Percentiles rank a stretch among this genome's conserved stretches.
These are phyloP conservation scores for Blastocystis sp. DNA, from an alignment of 352 stramenopile genomes.

Conservation along the genomic window DNA sequence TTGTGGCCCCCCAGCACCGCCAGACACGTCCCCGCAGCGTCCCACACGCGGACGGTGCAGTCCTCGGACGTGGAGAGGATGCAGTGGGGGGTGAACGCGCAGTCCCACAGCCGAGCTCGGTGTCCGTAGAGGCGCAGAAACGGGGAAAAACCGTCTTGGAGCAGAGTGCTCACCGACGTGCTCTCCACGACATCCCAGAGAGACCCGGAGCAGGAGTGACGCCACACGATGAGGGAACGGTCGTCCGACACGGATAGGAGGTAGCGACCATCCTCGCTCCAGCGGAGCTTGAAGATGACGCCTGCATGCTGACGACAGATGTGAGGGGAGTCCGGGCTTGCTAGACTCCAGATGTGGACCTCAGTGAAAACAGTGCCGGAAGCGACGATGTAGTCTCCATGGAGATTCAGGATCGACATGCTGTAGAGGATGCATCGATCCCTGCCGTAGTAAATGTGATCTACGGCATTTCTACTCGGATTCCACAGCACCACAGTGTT, in stretches of 20 bases:
- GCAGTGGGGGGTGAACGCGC: neutral
- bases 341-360: conserved; percentile 51
- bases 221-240: conserved; percentile 8
- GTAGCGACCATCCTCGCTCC: conserved; percentile 42
- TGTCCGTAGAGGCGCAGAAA: conserved; percentile 22
- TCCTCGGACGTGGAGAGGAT: conserved; percentile 42
- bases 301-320: conserved; percentile 16
- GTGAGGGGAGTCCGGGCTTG: neutral
- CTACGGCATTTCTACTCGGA: neutral
- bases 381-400: conserved; percentile 35
- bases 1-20: neutral
- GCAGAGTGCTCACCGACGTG: neutral
- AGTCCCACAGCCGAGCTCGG: conserved; percentile 42
- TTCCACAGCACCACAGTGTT: conserved; percentile 53
- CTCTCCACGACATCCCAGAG: neutral
- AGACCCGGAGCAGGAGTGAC: neutral
- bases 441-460: neutral
- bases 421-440: conserved; percentile 60
- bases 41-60: conserved; percentile 35
- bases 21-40: neutral
- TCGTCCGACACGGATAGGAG: conserved; percentile 61
- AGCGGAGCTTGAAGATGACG: conserved; percentile 60
- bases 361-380: conserved; percentile 57
- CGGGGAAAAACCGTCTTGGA: neutral
- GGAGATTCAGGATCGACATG: conserved; percentile 9